Conservation (phyloP, 2,329 filamentous ascomycete genomes). For the Cladophialophora exuberans region DNA sequence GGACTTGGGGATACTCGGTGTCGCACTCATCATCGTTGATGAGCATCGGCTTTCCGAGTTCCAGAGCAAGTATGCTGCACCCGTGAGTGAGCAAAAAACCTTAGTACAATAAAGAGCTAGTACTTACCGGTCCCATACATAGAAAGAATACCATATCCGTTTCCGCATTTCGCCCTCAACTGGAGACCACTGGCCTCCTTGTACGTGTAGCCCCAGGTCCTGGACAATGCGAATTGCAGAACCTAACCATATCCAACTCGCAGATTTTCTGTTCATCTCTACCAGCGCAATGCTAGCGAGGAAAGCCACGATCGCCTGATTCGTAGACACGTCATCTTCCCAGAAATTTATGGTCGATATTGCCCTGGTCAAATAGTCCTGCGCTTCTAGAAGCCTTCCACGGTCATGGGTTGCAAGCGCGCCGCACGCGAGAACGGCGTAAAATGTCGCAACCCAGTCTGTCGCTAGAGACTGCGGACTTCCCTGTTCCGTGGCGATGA, state of each 20-base stretch:
- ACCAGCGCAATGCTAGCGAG: conserved; percentile 78
- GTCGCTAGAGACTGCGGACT: conserved; percentile 64
- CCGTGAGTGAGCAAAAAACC: conserved; percentile 33
- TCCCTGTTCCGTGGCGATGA: conserved; percentile 71
- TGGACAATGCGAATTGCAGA: conserved; percentile 79
- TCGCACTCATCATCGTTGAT: conserved; percentile 91
- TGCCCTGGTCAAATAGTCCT: conserved; percentile 71
- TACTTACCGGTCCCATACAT: conserved; percentile 80
- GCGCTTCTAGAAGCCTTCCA: conserved; percentile 50
- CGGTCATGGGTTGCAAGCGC: conserved; percentile 68
- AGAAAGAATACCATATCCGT: conserved; percentile 91
- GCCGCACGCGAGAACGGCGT: conserved; percentile 80
- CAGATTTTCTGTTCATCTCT: conserved; percentile 83
- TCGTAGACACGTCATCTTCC: conserved; percentile 75
- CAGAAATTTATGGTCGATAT: conserved; percentile 76
- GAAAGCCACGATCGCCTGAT: conserved; percentile 72
- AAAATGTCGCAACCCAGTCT: conserved; percentile 79
- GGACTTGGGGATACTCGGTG: conserved; percentile 73
- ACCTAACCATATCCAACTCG: conserved; percentile 84
- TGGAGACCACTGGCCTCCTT: conserved; percentile 71
- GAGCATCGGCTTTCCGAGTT: conserved; percentile 76
- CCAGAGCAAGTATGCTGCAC: conserved; percentile 70
- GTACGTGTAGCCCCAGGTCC: conserved; percentile 77
- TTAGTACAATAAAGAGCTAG: background rate
- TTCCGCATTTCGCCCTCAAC: conserved; percentile 85